Base-by-base conservation (phyloP, 371 early-diverging fungal genomes). In the Mortierella sp. region DNA sequence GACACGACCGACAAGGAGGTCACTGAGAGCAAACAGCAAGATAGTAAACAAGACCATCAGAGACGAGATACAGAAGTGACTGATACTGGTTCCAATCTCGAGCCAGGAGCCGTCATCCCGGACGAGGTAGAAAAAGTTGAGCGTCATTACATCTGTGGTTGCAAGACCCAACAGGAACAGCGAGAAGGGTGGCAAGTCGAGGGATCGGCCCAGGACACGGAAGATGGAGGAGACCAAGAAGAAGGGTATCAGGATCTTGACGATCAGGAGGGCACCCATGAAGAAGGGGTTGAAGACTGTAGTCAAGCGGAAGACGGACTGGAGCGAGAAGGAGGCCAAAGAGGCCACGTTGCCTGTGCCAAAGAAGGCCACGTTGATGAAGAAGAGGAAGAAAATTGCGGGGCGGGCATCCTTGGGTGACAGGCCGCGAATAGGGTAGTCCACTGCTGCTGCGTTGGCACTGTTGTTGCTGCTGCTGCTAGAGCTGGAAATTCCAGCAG, bases 341-440 rank as follows among this genome's bases (percentile, higher is more conserved):
- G 95, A 95, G 2, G 99, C 99, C 19, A 98, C 93, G 82, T 98
- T 98, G 77, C 98, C 98, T 0, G 98, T 98, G 48, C 98, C 98
- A 90, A 98, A 98, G 90, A 98, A 98, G 6, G 96, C 97, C 3
- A 96, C 94, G 80, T 96, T 95, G 88, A 98, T 94, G 77, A 97
- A 95, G 86, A 97, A 94, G 72, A 98, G 88, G 87, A 98, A 98
- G 50, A 87, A 90, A 16, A 94, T 87, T 8, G 95, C 94, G 0
- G 94, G 93, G 46, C 96, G 93, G 57, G 94, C 88, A 83, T 98
- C 97, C 80, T 90, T 88, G 19, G 89, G 82, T 34, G 81, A 69
- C 34, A 92, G 76, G 21, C 82, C 72, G 6, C 86, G 86, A 5
- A 79, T 85, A n/a, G 82, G 86, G 48, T 75, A 76, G 11, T 84